Base-by-base conservation (phyloP, 1,139 yeast species). In the Scheffersomyces segobiensis region DNA sequence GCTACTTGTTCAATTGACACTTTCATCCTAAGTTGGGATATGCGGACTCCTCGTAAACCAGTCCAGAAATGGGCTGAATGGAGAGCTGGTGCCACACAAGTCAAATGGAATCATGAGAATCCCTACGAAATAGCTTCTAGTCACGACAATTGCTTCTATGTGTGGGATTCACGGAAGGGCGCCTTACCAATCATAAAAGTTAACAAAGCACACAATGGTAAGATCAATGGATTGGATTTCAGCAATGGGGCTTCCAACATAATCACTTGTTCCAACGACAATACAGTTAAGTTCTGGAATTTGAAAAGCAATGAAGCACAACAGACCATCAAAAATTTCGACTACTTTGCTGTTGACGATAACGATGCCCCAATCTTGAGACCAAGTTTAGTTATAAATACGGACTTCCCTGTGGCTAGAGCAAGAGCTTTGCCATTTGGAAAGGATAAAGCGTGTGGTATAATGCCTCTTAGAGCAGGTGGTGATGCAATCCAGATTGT, bases 1-100 rank as follows among this genome's bases (percentile, higher is more conserved):
- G 98, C 98, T 0, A 95, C 98, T 0, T 93, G 98, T 68, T 89
- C 97, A 0, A 90, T 95, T 21, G 99, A 95, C 69, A 89, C 97
- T 0, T 89, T 86, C 68, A 88, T 93, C 18, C 85, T 88, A 59
- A 86, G 91, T 4, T 95, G 99, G 99, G 99, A 95, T 73, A 80
- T 93, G 81, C 79, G 99, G 60, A 80, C 87, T 12, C 93, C 97
- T 0, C 66, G 83, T 24, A 76, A 79, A 57, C 97, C 98, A 0
- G 87, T 86, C 3, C 83, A 84, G 57, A 84, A 87, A 55, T 93
- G 92, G 78, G 93, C 97, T 6, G 97, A 93, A 68, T 95, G 97
- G 96, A 78, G 91, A 60, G 96, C 98, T 0, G 96, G 96, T 1
- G 96, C 98, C 0, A 87, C 96, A 0, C 98, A 93, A 71, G 97